Base-by-base conservation (phyloP, 495 filamentous ascomycete species). In the Darksidea phi region DNA sequence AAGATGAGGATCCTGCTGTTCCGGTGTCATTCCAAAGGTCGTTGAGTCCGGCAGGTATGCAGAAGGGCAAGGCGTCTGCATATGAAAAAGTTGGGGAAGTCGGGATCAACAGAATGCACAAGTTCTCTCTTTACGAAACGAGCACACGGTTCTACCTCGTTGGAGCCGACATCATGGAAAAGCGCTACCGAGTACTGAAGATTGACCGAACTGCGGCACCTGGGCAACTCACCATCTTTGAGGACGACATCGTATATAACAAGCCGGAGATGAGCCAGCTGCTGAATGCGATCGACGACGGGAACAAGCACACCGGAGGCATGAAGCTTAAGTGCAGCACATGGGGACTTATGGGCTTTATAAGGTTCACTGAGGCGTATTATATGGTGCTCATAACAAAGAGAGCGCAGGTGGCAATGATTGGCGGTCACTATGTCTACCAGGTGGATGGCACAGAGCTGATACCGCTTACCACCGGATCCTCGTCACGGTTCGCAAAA, bases 311-410 rank as follows among this genome's bases (percentile, higher is more conserved):
- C 25, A 88, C 88, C 0, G 94, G 94, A n/a, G 94, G 94, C 2
- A 78, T 98, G 74, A 93, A 88, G 72, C 80, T 95, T 56, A 89
- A 87, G 62, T 94, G 90, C 73, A 95, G 85, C 52, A 90, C 88
- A 21, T 98, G 91, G 93, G 94, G 94, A 23, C 77, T 98, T 25
- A 78, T 98, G 23, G 94, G 94, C 1, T 97, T 98, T 70, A 91
- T 98, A 67, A 82, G 89, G 54, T 97, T 98, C 70, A 98, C 94
- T 6, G 92, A 90, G 6, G 85, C 89, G n/a, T 96, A 91, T 71
- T 98, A 98, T 66, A 97, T 98, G 92, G 80, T 97, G 7, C 73
- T 97, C 45, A 90, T 96, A 66, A 98, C 93, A 42, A 97, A 97
- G 75, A 84, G 93, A 72, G 92, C 90, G 71, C 92, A 95, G 55